Evolutionary conservation across 768 basidiomycete genomes (phyloP).

Genomic region (Collybiopsis luxurians): DNA sequence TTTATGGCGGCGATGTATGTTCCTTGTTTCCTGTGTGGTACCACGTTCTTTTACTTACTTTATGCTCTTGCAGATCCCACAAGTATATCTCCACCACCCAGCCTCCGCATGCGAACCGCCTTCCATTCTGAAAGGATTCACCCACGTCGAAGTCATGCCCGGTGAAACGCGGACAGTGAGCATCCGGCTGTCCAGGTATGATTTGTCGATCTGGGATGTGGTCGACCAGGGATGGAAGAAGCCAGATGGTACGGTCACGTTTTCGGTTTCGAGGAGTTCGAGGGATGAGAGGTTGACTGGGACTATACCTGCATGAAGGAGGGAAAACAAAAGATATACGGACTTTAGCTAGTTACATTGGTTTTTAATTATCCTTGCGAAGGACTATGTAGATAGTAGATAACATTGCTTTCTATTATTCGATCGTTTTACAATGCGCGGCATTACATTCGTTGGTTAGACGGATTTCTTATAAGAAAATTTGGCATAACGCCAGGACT

Average conservation of each 20-base stretch:
- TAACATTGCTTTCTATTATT: no score
- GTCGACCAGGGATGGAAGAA: constrained; percentile 71
- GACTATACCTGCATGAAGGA: constrained; percentile 17
- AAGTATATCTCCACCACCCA: constrained; percentile 74
- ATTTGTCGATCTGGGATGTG: constrained; percentile 76
- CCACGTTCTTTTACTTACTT: neutral
- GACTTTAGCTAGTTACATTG: no score
- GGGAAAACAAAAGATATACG: no score
- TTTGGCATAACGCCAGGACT: no score
- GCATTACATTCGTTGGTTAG: no score
- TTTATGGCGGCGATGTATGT: constrained; percentile 59
- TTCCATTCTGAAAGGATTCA: constrained; percentile 68
- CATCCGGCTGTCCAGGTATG: constrained; percentile 64
- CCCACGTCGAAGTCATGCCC: constrained; percentile 47
- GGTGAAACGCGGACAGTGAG: constrained; percentile 45
- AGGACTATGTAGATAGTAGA: no score
- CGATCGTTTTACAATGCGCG: no score
- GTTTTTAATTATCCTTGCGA: no score
- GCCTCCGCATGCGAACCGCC: constrained; percentile 66
- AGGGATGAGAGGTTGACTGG: constrained; percentile 56
- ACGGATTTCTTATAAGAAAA: no score
- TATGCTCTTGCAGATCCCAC: constrained; percentile 49
- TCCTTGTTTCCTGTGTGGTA: neutral
- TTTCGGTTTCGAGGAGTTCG: constrained; percentile 71
- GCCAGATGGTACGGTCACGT: constrained; percentile 61